Evolutionary conservation across 768 basidiomycete genomes (phyloP).

Genomic region (Rhizopogon vulgaris): DNA sequence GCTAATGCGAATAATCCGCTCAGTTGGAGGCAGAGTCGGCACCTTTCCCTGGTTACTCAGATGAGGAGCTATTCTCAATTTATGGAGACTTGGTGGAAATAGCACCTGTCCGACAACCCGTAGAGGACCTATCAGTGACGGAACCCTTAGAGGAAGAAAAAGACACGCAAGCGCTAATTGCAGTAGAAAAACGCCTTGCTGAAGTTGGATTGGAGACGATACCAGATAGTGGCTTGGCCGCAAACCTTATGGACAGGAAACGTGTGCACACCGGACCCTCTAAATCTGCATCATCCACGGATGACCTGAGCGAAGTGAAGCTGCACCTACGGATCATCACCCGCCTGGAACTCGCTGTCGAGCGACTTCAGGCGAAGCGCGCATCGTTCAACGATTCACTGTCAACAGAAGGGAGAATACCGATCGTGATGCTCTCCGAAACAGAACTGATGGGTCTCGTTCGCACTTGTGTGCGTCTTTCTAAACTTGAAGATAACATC

Average conservation of each 20-base stretch:
- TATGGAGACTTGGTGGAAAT: conserved; percentile 36
- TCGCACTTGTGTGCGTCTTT: conserved; percentile 38
- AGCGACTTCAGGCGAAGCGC: conserved; percentile 16
- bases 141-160: conserved; percentile 4
- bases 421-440: conserved; percentile 41
- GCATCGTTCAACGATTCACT: conserved; percentile 6
- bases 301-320: neutral
- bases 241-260: neutral
- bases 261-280: neutral
- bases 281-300: neutral
- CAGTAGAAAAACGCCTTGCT: conserved; percentile 4
- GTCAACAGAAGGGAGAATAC: conserved; percentile 20
- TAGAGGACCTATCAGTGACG: neutral
- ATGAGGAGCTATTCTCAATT: conserved; percentile 31
- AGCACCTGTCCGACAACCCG: conserved; percentile 11
- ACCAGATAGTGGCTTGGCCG: neutral
- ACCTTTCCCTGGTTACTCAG: conserved; percentile 19
- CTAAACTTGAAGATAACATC: neutral
- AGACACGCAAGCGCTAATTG: conserved; percentile 12
- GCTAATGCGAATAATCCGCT: neutral
- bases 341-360: conserved; percentile 29
- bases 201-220: no score
- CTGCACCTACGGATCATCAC: conserved; percentile 30
- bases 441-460: conserved; percentile 53
- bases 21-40: neutral